Percentiles rank a stretch among this genome's conserved stretches.
These are phyloP conservation scores for Plasmodium gallinaceum DNA, from an alignment of 169 alveolate genomes.

Conservation along the genomic window DNA sequence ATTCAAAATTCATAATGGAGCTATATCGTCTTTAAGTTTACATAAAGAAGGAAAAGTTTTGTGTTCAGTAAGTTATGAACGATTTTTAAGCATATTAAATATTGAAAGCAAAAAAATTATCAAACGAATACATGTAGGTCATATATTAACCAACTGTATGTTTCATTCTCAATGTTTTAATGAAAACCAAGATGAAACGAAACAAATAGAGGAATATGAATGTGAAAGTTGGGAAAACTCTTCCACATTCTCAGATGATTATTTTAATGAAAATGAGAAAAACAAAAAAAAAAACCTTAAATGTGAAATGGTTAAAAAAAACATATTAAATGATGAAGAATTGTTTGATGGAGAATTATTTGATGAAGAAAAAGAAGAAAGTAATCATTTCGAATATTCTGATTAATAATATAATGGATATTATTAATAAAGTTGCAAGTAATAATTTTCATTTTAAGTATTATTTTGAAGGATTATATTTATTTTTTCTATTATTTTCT, in stretches of 20 bases:
- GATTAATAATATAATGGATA: constrained; percentile 9
- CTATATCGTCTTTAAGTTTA: constrained; percentile 72
- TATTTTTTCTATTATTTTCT: neutral
- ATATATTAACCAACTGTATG: constrained; percentile 42
- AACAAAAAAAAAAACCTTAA: neutral
- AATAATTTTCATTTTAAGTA: neutral
- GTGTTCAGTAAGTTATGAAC: constrained; percentile 77
- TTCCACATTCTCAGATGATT: neutral
- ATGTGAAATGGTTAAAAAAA: too few relatives aligned
- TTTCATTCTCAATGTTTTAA: constrained; percentile 33
- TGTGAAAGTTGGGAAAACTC: constrained; percentile 19
- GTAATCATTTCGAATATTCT: neutral
- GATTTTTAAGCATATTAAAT: constrained; percentile 75
- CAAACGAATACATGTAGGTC: constrained; percentile 55
- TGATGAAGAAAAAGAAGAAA: constrained; percentile 10
- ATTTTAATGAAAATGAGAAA: neutral
- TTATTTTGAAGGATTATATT: neutral
- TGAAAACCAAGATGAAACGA: constrained; percentile 1
- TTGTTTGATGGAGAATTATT: constrained; percentile 24
- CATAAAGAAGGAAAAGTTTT: constrained; percentile 78
- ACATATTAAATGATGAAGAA: constrained; percentile 4
- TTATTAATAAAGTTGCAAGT: neutral
- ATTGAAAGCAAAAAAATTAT: constrained; percentile 17
- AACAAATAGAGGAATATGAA: constrained; percentile 10
- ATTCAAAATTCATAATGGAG: constrained; percentile 72